Percentiles rank a stretch among this genome's conserved stretches.
phyloP scores from a whole-genome alignment of 345 rosid species.

The Salix purpurea region DNA sequence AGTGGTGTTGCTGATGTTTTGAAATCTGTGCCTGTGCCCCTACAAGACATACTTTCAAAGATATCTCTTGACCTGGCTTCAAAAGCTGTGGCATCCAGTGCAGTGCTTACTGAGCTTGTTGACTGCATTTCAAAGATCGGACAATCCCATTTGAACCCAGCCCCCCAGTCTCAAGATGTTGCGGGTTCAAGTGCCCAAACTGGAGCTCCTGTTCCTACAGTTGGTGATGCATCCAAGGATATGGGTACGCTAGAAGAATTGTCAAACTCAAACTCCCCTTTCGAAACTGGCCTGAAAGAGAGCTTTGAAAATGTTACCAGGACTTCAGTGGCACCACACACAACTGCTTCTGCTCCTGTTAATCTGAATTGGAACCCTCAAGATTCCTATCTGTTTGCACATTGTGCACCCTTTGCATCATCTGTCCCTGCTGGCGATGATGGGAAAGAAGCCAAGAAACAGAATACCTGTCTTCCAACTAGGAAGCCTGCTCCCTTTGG shows the following conservation, averaged over 20 bases:
- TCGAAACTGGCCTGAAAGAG: constrained; percentile 12
- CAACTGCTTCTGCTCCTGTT: constrained; percentile 18
- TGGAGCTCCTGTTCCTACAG: constrained; percentile 23
- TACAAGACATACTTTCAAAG: constrained; percentile 47
- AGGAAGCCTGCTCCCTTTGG: constrained; percentile 15
- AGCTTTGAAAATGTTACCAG: constrained; percentile 8
- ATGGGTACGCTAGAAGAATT: constrained; percentile 5
- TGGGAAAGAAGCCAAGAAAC: constrained; percentile 22
- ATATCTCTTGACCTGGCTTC: constrained; percentile 53
- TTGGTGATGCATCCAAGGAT: constrained; percentile 17
- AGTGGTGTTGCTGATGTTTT: constrained; percentile 45
- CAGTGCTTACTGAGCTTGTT: constrained; percentile 33
- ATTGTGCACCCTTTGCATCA: not conserved
- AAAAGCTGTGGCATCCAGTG: constrained; percentile 45
- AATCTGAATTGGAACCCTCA: constrained; percentile 37
- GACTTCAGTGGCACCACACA: constrained; percentile 7
- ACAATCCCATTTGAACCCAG: constrained; percentile 20
- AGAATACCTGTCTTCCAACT: constrained; percentile 1
- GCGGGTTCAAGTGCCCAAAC: constrained; percentile 7
- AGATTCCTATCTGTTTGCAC: constrained; percentile 9
- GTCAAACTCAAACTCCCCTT: constrained; percentile 13
- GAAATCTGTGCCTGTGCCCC: constrained; percentile 59
- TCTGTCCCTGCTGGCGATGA: constrained; percentile 10
- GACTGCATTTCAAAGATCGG: constrained; percentile 42
- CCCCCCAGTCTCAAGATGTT: constrained; percentile 15